These are phyloP conservation scores for Citrus unshiu DNA, from an alignment of 345 rosid species.

Conservation along the genomic window DNA sequence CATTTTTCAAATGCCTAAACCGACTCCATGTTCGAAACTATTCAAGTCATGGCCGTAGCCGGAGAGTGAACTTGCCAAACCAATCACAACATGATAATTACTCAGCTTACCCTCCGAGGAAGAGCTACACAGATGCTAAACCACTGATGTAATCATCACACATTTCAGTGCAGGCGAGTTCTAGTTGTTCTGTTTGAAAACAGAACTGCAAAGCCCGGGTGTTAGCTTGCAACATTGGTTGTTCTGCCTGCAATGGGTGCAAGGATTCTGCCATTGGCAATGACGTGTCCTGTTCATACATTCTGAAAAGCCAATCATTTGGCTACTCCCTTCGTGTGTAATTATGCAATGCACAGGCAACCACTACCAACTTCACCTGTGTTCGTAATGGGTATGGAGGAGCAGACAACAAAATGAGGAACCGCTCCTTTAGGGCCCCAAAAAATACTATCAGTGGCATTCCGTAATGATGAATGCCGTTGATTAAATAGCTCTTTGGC, in stretches of 20 bases:
- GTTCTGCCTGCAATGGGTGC: conserved; percentile 38
- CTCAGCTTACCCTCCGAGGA: conserved; percentile 59
- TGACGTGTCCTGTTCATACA: conserved; percentile 36
- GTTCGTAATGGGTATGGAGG: conserved; percentile 36
- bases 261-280: conserved; percentile 37
- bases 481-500: conserved; percentile 73
- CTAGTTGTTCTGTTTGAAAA: conserved; percentile 40
- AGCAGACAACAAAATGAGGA: too few species aligned
- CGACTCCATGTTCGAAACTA: not conserved
- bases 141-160: conserved; percentile 60
- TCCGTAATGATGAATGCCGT: conserved; percentile 35
- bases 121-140: conserved; percentile 45
- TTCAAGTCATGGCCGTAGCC: not conserved
- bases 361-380: conserved; percentile 82
- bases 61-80: not conserved
- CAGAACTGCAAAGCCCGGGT: conserved; percentile 30
- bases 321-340: conserved; percentile 70
- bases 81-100: not conserved
- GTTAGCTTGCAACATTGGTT: conserved; percentile 27
- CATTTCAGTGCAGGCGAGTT: conserved; percentile 47
- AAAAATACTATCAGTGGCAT: too few species aligned
- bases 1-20: not conserved
- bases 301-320: conserved; percentile 58
- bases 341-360: conserved; percentile 77
- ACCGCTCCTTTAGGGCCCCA: too few species aligned